Evolutionary conservation across 2,329 filamentous ascomycete species (phyloP).

Genomic region (Colletotrichum nymphaeae): DNA sequence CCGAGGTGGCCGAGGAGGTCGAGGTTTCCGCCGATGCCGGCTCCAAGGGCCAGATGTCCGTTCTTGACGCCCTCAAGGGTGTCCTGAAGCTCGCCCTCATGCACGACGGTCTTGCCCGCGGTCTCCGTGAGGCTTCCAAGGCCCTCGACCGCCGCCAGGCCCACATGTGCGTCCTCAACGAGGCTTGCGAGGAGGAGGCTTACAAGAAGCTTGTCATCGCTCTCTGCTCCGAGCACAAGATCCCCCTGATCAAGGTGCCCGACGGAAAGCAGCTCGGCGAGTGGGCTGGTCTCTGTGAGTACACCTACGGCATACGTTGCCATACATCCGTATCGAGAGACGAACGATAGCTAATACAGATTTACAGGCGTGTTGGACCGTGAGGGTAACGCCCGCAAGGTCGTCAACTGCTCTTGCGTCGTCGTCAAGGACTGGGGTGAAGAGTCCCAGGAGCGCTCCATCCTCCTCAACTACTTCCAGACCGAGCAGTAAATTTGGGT

Average conservation of each 20-base stretch:
- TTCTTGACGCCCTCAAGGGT: conserved; percentile 98
- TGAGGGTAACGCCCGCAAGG: conserved; percentile 99
- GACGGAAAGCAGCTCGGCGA: conserved; percentile 99
- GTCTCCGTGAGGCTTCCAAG: conserved; percentile 98
- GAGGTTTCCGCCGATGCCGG: conserved; percentile 94
- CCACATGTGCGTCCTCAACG: conserved; percentile 99
- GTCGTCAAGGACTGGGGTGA: conserved; percentile 99
- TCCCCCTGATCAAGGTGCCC: conserved; percentile 99
- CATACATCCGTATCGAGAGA: background rate
- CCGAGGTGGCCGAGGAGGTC: conserved; percentile 88
- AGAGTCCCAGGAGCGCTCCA: conserved; percentile 98
- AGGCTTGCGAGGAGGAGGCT: conserved; percentile 99
- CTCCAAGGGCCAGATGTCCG: conserved; percentile 93
- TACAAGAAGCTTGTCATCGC: conserved; percentile 99
- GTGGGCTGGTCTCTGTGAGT: conserved; percentile 99
- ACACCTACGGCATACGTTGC: background rate
- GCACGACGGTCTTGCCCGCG: conserved; percentile 99
- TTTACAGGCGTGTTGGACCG: conserved; percentile 91
- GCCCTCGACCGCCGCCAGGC: conserved; percentile 98
- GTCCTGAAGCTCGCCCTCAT: conserved; percentile 98
- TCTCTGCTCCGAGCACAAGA: conserved; percentile 99
- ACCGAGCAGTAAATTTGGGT: conserved; percentile 73
- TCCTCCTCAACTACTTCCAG: conserved; percentile 99
- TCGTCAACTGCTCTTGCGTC: conserved; percentile 99
- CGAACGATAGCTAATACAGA: conserved; percentile 43